Evolutionary conservation across 345 rosid species (phyloP).

Genomic region (Eucalyptus microcorys): DNA sequence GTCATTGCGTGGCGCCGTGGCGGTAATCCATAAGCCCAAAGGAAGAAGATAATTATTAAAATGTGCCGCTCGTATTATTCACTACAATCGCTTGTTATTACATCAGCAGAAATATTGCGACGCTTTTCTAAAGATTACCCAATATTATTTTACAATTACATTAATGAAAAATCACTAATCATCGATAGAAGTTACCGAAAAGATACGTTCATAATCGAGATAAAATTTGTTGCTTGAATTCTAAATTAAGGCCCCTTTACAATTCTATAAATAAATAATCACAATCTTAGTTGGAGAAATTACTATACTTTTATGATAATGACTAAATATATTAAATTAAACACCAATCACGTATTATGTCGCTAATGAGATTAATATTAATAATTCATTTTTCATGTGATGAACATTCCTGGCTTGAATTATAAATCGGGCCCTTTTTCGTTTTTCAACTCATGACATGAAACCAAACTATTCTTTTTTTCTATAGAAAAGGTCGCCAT

Average conservation of each 20-base stretch:
- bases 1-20: not conserved
- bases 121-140: not conserved
- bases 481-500: not conserved
- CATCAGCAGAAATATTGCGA: not conserved
- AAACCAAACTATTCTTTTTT: not conserved
- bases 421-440: not conserved
- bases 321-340: not conserved
- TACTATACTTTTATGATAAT: not conserved
- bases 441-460: accelerated
- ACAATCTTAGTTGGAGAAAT: not conserved
- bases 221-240: not conserved
- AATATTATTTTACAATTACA: not conserved
- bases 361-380: not conserved
- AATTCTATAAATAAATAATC: not conserved
- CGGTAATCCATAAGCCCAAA: not conserved
- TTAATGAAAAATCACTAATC: not conserved
- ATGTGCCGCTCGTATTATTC: not conserved
- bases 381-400: not conserved
- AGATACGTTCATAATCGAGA: not conserved
- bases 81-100: not conserved
- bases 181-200: not conserved
- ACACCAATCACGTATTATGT: not conserved
- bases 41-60: not conserved
- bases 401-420: not conserved
- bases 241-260: not conserved